Evolutionary conservation across 1,139 yeast genomes (phyloP), one percentile per base, ranked within the genome.

Genomic region (Suhomyces coccinellae): DNA sequence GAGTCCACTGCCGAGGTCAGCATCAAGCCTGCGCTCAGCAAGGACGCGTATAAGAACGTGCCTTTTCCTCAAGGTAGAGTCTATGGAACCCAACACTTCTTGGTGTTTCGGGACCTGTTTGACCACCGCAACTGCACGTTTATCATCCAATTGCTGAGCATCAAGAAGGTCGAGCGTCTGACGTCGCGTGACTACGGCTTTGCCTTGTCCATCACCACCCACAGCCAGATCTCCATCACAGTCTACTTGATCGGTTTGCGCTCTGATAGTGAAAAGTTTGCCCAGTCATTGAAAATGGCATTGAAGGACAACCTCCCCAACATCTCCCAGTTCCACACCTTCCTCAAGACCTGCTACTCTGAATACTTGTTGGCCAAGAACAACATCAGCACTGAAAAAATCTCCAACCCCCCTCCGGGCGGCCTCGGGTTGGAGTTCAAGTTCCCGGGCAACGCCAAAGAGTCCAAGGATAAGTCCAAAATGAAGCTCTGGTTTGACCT

Each of bases 401-500:
- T 75, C 32, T 74, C 75, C 4, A 57, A 63, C n/a, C 75, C 83
- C 0, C 97, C 97, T 0, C 70, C 76, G 3, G 95, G 95, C 20
- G 99, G 99, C 0, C 70, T 91, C 35, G 99, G 98, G 0, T 78
- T 86, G 57, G 69, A 68, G 22, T 90, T 81, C 66, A 86, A 87
- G 54, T 95, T 85, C 61, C 99, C 99, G 0, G 99, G 99, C 0
- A 89, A 88, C 60, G 80, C 95, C 2, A 77, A 78, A 50, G 85
- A 84, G 49, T 71, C 83, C 36, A 79, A 87, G 45, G 98, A 93
- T 62, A 85, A 88, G 59, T 76, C 91, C 6, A 93, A 91, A 56
- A 80, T 91, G 79, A 85, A 93, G 55, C 71, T 91, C 43, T 95
- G 99, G 99, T 88, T 87, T 58, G 98, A 91, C 58, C 83, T 87